These are phyloP conservation scores for Durio zibethinus DNA, from an alignment of 345 rosid genomes.

Conservation along the genomic window DNA sequence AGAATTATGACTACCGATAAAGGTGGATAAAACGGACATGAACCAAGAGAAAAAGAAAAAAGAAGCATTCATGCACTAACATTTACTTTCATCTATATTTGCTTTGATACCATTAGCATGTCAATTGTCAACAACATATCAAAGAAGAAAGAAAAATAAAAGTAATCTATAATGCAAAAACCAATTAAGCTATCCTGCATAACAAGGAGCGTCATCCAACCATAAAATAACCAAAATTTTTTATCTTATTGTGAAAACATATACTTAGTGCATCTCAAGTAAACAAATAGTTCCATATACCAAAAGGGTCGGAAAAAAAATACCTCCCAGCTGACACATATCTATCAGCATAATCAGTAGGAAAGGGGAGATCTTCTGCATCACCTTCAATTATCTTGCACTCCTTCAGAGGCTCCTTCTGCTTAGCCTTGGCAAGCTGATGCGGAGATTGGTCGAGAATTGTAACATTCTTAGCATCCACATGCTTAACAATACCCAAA, in stretches of 20 bases:
- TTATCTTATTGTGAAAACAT: not conserved
- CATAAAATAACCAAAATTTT: not conserved
- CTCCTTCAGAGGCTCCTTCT: slow-evolving; percentile 91
- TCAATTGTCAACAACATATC: not conserved
- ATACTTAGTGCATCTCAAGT: not conserved
- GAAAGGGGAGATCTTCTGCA: slow-evolving; percentile 90
- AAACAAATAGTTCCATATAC: not conserved
- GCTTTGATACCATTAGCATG: not conserved
- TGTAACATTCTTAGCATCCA: slow-evolving; percentile 92
- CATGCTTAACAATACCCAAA: slow-evolving; percentile 89
- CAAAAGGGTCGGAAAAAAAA: slow-evolving; percentile 4
- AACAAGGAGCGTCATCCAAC: not conserved
- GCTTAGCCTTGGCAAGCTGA: slow-evolving; percentile 94
- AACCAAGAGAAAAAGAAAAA: not conserved
- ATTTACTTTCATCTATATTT: not conserved
- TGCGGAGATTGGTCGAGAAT: slow-evolving; percentile 98
- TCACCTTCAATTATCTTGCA: slow-evolving; percentile 93
- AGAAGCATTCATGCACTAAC: not conserved
- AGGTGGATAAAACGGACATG: not conserved
- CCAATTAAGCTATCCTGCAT: slow-evolving; percentile 2
- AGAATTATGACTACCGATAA: not conserved
- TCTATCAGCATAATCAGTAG: slow-evolving; percentile 88
- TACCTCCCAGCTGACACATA: slow-evolving; percentile 98
- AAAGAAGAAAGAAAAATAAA: not conserved
- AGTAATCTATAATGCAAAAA: not conserved